phyloP scores from a whole-genome alignment of 2,329 filamentous ascomycete species.

The Colletotrichum sojae region DNA sequence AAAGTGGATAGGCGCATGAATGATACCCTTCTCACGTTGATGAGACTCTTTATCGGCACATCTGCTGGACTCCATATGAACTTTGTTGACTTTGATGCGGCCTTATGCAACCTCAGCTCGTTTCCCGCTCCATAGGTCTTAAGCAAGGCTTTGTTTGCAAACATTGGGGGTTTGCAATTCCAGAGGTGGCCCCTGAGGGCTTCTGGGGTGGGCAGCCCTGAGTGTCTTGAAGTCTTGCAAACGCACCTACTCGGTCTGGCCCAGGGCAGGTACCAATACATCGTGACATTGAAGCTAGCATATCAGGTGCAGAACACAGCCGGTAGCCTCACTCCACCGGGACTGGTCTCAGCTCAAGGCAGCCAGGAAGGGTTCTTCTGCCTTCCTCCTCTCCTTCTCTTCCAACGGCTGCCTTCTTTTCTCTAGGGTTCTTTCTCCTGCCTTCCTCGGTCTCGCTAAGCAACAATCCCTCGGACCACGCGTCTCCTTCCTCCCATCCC shows the following conservation, averaged over 20 bases:
- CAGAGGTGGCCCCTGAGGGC: too few relatives aligned
- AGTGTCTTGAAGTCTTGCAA: too few relatives aligned
- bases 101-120: too few relatives aligned
- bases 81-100: constrained; percentile 11
- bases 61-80: not conserved
- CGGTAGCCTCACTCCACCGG: too few relatives aligned
- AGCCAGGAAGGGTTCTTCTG: not conserved
- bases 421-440: not conserved
- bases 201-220: too few relatives aligned
- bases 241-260: too few relatives aligned
- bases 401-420: not conserved
- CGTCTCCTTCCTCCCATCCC: not conserved
- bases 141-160: too few relatives aligned
- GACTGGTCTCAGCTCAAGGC: not conserved
- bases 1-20: constrained; percentile 19
- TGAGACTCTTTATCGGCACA: constrained; percentile 19
- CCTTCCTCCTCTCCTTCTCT: not conserved
- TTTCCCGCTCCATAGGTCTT: not conserved
- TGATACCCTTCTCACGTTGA: constrained; percentile 36
- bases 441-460: not conserved
- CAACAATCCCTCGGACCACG: not conserved
- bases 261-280: too few relatives aligned
- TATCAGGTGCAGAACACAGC: too few relatives aligned
- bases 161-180: too few relatives aligned
- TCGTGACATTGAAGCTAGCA: too few relatives aligned